These are phyloP conservation scores for Coelastrella sp. DNA, from an alignment of 139 green algal genomes.

Conservation along the genomic window DNA sequence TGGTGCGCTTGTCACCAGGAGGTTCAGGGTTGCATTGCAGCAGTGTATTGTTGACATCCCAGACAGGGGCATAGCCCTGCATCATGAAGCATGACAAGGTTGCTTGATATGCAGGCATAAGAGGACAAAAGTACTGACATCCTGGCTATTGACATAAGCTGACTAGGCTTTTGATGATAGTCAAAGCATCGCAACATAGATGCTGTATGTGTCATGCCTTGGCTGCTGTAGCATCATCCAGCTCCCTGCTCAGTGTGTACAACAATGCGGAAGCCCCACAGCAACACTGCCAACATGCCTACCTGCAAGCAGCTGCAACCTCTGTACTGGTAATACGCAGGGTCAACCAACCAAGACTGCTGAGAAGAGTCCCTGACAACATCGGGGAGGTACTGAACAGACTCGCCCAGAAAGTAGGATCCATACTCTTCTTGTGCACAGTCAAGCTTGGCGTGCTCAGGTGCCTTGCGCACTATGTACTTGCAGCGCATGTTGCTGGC, in stretches of 20 bases:
- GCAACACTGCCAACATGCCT: no score
- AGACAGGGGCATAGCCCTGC: conserved; percentile 1
- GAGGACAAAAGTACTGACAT: no score
- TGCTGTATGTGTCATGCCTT: no score
- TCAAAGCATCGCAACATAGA: no score
- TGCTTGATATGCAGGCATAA: no score
- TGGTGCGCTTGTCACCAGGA: not conserved
- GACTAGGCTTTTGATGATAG: no score
- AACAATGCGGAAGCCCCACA: no score
- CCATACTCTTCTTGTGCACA: not conserved
- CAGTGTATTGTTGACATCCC: not conserved
- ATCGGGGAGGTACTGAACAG: not conserved
- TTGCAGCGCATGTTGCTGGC: conserved; percentile 29
- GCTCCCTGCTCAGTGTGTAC: no score
- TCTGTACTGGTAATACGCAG: conserved; percentile 42
- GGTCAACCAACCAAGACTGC: conserved; percentile 42
- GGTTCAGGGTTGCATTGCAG: not conserved
- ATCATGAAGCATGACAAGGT: no score
- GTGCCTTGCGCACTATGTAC: not conserved
- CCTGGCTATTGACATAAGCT: no score
- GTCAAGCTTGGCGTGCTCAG: not conserved
- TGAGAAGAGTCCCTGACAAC: not conserved
- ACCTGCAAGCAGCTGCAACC: conserved; percentile 43
- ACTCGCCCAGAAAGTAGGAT: not conserved
- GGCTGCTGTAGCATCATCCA: no score